These are phyloP conservation scores for Craspedostauros australis DNA, from an alignment of 108 stramenopile species.

Conservation along the genomic window DNA sequence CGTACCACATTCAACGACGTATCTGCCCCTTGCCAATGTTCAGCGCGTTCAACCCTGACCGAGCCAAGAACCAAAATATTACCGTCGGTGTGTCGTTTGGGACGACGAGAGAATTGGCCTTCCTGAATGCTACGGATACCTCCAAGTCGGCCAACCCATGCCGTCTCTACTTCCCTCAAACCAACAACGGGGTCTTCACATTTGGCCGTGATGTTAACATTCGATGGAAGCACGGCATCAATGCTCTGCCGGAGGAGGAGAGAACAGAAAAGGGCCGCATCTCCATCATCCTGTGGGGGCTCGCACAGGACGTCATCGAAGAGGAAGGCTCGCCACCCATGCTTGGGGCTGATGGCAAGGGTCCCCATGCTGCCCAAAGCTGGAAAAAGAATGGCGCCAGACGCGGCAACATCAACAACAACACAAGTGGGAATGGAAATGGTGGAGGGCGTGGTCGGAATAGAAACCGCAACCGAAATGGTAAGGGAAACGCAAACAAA, in stretches of 20 bases:
- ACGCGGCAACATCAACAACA: no score
- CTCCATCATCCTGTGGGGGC: constrained; percentile 81
- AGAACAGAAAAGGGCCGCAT: constrained; percentile 71
- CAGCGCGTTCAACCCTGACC: constrained; percentile 66
- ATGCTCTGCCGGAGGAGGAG: constrained; percentile 57
- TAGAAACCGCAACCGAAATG: no score
- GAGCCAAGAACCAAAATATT: constrained; percentile 81
- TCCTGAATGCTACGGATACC: constrained; percentile 41
- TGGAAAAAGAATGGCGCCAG: background rate
- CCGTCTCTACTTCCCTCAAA: constrained; percentile 81
- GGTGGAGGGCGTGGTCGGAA: no score
- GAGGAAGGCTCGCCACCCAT: constrained; percentile 73
- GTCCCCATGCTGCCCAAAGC: constrained; percentile 47
- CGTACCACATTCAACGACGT: background rate
- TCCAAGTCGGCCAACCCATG: no score
- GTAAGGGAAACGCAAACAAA: no score
- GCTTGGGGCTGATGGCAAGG: constrained; percentile 65
- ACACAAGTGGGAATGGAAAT: no score
- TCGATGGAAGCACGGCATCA: constrained; percentile 79
- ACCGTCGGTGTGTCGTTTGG: constrained; percentile 83
- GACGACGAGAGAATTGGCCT: constrained; percentile 72
- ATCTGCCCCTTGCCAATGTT: background rate
- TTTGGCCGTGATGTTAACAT: constrained; percentile 86
- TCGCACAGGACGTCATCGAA: constrained; percentile 51
- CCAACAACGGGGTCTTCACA: constrained; percentile 79